Percentiles rank a stretch among this genome's conserved stretches.
Evolutionary conservation across 2,329 filamentous ascomycete species (phyloP).

Genomic region (Hypomyces rosellus): DNA sequence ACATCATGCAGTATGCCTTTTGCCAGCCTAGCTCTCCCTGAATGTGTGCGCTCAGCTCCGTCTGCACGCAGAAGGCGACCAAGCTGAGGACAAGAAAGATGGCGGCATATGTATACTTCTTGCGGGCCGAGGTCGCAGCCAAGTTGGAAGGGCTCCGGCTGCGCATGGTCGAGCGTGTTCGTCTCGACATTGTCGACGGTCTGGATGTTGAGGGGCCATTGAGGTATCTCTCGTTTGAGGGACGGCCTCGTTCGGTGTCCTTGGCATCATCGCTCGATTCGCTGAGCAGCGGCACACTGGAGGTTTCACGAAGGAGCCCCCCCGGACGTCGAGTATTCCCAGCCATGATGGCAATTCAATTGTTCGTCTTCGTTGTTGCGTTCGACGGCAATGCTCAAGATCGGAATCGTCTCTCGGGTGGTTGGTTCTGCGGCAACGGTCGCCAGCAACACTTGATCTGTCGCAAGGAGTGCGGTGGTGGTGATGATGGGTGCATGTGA

Average conservation of each 20-base stretch:
- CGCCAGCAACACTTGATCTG: constrained; percentile 22
- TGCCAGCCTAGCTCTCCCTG: constrained; percentile 89
- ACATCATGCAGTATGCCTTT: constrained; percentile 99
- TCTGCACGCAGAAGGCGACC: constrained; percentile 86
- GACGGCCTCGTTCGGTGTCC: constrained; percentile 7
- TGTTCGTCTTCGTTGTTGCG: constrained; percentile 18
- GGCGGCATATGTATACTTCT: constrained; percentile 80
- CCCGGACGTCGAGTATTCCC: constrained; percentile 39
- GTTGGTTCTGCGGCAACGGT: constrained; percentile 17
- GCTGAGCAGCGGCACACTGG: constrained; percentile 35
- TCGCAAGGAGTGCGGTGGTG: constrained; percentile 11
- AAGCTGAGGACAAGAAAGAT: constrained; percentile 79
- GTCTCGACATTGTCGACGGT: constrained; percentile 25
- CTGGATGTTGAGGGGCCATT: constrained; percentile 8
- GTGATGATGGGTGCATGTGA: constrained; percentile 20
- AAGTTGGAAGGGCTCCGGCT: constrained; percentile 63
- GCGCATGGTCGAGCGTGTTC: constrained; percentile 57
- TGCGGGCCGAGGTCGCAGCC: constrained; percentile 48
- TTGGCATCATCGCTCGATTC: constrained; percentile 19
- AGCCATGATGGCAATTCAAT: constrained; percentile 29
- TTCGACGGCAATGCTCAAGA: constrained; percentile 18
- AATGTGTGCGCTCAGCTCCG: constrained; percentile 91
- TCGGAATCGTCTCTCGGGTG: constrained; percentile 21
- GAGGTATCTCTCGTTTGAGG: constrained; percentile 11
- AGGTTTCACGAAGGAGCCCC: constrained; percentile 37